A percentile compares a stretch with the other conserved stretches of the same genome.
These are phyloP conservation scores for Verruconis gallopava DNA, from an alignment of 2,329 filamentous ascomycete species.

Conservation along the genomic window DNA sequence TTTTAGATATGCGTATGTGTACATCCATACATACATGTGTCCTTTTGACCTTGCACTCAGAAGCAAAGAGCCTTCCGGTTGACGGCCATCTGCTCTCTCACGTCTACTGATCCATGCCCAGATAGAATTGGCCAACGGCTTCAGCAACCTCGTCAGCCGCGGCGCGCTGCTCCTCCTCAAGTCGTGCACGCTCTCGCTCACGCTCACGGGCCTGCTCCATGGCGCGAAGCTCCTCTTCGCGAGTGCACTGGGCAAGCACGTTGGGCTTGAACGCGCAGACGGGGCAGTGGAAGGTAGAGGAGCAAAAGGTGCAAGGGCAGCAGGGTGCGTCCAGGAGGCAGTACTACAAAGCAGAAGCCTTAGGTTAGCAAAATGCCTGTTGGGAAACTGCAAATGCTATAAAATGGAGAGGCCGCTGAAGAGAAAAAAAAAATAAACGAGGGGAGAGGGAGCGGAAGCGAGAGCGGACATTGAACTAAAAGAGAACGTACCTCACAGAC, in stretches of 20 bases:
- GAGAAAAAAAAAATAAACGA: too few species aligned
- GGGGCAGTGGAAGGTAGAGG: constrained; percentile 27
- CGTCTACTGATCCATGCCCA: too few species aligned
- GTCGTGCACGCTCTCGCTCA: constrained; percentile 1
- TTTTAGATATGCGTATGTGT: too few species aligned
- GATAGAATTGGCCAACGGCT: constrained; percentile 4
- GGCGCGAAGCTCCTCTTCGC: constrained; percentile 19
- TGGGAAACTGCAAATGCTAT: too few species aligned
- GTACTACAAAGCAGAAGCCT: constrained; percentile 15
- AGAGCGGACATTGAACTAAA: not conserved
- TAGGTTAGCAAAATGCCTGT: too few species aligned
- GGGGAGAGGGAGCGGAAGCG: too few species aligned
- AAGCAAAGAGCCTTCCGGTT: too few species aligned
- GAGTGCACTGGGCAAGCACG: constrained; percentile 23
- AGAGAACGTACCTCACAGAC: constrained; percentile 27
- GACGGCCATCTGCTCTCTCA: too few species aligned
- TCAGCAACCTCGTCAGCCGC: constrained; percentile 6
- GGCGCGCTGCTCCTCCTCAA: constrained; percentile 4
- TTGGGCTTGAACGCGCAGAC: constrained; percentile 22
- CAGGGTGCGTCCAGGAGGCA: constrained; percentile 19
- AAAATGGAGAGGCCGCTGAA: too few species aligned
- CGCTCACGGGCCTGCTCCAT: constrained; percentile 5
- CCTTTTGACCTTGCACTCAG: too few species aligned
- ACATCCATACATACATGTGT: too few species aligned
- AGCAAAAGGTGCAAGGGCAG: constrained; percentile 28